A percentile compares a stretch with the other conserved stretches of the same genome.
Conservation (phyloP, 192 early-diverging fungal genomes). For the Coemansia sp. region DNA sequence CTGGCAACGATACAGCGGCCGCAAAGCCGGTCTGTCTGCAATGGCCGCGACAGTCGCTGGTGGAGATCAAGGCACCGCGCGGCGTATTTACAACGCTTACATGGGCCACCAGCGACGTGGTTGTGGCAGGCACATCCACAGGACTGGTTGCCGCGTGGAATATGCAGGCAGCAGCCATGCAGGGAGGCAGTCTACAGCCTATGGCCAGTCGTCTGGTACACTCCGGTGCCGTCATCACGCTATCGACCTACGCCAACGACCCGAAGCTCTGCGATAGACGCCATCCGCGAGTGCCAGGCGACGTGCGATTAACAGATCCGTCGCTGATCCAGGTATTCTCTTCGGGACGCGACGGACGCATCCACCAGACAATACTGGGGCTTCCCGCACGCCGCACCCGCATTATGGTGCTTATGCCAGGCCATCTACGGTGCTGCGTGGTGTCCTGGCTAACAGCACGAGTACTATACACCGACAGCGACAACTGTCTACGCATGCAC, state of each 20-base stretch:
- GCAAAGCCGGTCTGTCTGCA: slow-evolving; percentile 16
- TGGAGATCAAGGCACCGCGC: slow-evolving; percentile 23
- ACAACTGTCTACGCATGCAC: slow-evolving; percentile 18
- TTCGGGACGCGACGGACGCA: slow-evolving; percentile 15
- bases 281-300: slow-evolving; percentile 5
- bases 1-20: not conserved
- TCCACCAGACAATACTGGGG: slow-evolving; percentile 17
- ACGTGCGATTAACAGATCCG: slow-evolving; percentile 11
- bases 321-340: slow-evolving; percentile 22
- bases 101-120: slow-evolving; percentile 33
- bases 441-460: slow-evolving; percentile 21
- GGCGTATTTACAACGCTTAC: slow-evolving; percentile 34
- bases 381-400: slow-evolving; percentile 17
- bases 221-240: slow-evolving; percentile 2
- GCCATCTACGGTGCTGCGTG: not conserved
- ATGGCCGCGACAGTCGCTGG: slow-evolving; percentile 34
- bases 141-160: slow-evolving; percentile 32
- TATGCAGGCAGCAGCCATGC: slow-evolving; percentile 3
- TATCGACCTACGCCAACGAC: slow-evolving; percentile 5
- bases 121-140: slow-evolving; percentile 33
- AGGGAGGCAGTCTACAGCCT: not conserved
- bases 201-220: slow-evolving; percentile 27
- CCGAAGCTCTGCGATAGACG: not conserved
- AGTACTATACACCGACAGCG: slow-evolving; percentile 16
- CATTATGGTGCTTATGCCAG: slow-evolving; percentile 8